Conservation (phyloP, 805 yeast species). For the Kuraishia floccosa region DNA sequence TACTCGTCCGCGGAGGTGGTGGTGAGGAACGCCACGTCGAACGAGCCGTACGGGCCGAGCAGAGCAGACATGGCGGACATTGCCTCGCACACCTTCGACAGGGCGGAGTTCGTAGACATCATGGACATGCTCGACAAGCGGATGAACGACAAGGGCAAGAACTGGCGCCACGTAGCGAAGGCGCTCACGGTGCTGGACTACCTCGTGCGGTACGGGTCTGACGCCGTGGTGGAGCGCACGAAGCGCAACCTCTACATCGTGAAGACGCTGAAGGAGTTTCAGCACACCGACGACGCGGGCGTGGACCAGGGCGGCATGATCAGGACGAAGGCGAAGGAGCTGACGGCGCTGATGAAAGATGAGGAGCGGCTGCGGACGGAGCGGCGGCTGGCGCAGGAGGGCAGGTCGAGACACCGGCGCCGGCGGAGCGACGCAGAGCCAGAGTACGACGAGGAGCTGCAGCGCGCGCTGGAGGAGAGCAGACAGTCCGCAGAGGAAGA, state of each 20-base stretch:
- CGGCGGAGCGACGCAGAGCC: slow-evolving; percentile 24
- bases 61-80: slow-evolving; percentile 76
- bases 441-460: slow-evolving; percentile 65
- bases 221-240: slow-evolving; percentile 85
- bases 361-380: slow-evolving; percentile 72
- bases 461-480: slow-evolving; percentile 72
- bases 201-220: slow-evolving; percentile 76
- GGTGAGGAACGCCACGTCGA: slow-evolving; percentile 88
- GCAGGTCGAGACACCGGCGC: slow-evolving; percentile 13
- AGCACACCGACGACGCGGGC: slow-evolving; percentile 65
- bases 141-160: slow-evolving; percentile 89
- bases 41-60: slow-evolving; percentile 79
- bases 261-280: slow-evolving; percentile 86
- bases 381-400: slow-evolving; percentile 30
- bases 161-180: slow-evolving; percentile 95
- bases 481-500: slow-evolving; percentile 79
- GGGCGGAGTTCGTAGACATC: slow-evolving; percentile 69
- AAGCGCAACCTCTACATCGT: slow-evolving; percentile 80
- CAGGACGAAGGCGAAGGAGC: slow-evolving; percentile 82
- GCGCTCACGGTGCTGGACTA: slow-evolving; percentile 84
- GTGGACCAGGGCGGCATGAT: slow-evolving; percentile 82
- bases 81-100: slow-evolving; percentile 59
- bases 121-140: slow-evolving; percentile 93
- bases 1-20: slow-evolving; percentile 76
- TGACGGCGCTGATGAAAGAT: slow-evolving; percentile 69